Percentiles rank a stretch among this genome's conserved stretches.
These are phyloP conservation scores for Leccinum ochraceum DNA, from an alignment of 768 basidiomycete species.

Conservation along the genomic window DNA sequence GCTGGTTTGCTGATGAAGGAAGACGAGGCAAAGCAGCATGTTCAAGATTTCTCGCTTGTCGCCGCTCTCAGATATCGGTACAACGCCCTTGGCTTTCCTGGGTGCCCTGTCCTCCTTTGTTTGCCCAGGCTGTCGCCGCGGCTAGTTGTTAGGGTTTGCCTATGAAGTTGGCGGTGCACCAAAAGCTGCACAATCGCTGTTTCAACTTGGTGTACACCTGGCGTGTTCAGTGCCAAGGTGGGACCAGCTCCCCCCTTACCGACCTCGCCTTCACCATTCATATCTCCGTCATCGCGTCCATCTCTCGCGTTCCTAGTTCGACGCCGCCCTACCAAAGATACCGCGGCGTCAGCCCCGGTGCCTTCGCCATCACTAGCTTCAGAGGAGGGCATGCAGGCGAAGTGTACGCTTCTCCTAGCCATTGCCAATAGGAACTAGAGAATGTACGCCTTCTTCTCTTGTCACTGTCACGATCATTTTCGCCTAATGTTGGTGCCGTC, in stretches of 20 bases:
- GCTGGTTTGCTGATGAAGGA: background rate
- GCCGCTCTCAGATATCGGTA: constrained; percentile 44
- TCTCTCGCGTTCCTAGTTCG: constrained; percentile 5
- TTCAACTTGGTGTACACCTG: constrained; percentile 12
- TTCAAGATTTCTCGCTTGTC: constrained; percentile 27
- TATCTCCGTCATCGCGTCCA: background rate
- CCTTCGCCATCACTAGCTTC: constrained; percentile 26
- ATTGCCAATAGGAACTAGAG: constrained; percentile 53
- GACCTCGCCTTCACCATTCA: constrained; percentile 5
- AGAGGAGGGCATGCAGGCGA: constrained; percentile 70
- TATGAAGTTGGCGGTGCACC: constrained; percentile 5
- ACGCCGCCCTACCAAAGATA: constrained; percentile 5
- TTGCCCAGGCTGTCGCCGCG: constrained; percentile 5
- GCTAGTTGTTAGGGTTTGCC: constrained; percentile 7
- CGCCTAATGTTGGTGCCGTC: background rate
- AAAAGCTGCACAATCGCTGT: constrained; percentile 10
- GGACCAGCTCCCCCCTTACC: constrained; percentile 1
- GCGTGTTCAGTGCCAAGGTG: constrained; percentile 5
- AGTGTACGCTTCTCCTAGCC: constrained; percentile 53
- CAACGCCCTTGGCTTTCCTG: constrained; percentile 67
- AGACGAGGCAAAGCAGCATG: constrained; percentile 24
- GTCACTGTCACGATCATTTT: background rate
- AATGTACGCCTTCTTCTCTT: constrained; percentile 45
- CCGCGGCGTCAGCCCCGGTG: background rate
- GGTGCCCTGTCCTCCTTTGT: constrained; percentile 45